Evolutionary conservation across 2,329 filamentous ascomycete genomes (phyloP), one percentile per base, ranked within the genome.

Genomic region (Sporothrix schenckii): DNA sequence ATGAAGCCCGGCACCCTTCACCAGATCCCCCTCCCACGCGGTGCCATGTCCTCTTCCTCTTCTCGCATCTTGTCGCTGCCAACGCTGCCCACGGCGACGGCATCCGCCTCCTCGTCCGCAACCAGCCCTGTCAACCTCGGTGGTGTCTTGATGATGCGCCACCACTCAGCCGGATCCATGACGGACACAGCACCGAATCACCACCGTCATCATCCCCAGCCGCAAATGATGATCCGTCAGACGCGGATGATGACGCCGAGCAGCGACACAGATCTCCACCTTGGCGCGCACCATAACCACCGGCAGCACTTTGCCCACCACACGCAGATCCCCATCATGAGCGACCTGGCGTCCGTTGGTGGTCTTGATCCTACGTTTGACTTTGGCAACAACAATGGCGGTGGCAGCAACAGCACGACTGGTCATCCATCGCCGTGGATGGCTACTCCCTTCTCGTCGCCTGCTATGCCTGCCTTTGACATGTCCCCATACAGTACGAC

Each of bases 171-270:
- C 10, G 68, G 66, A 2, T 58, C 52, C 14, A 71, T 76, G 50
- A 75, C 76, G 39, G 58, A 47, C 76, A 73, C 14, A 74, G 70
- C n/a, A 70, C 50, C 78, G 79, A 0, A 81, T 81, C 24, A 68
- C 75, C 10, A 54, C n/a, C 65, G 49, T 13, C 41, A 44, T 3
- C 41, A 44, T 13, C 41, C 16, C 11, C 41, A 44, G 41, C 58
- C 47, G 58, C 58, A 44, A 39, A 39, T 47, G 63, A 66, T 66
- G 60, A 73, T 54, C 49, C 74, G 65, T 52, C 74, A 30, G 69
- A 72, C 44, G 69, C 74, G 83, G 14, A 81, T 87, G 39, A 81
- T 86, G 71, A 87, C 86, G 0, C 86, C 86, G 1, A 84, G 81
- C 77, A 87, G 85, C 77, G 86, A 88, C 70, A 77, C 76, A 4